Evolutionary conservation across 441 rosid genomes (phyloP).

Genomic region (Eruca vesicaria): DNA sequence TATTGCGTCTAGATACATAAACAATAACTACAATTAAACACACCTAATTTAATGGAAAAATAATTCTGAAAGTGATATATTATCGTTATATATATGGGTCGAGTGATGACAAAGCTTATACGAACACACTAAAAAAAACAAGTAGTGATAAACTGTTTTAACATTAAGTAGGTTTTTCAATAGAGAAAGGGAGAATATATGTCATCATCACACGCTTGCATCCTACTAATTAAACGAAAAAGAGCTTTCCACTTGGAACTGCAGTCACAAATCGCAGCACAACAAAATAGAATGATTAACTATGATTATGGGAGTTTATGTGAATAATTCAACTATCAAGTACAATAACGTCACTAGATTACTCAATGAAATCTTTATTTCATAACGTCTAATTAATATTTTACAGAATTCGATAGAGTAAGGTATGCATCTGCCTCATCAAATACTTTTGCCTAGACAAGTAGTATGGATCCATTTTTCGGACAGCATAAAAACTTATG

Average conservation of each 20-base stretch:
- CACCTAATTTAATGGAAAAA: slow-evolving; percentile 25
- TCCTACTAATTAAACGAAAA: background rate
- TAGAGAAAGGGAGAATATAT: slow-evolving; percentile 15
- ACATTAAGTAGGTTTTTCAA: background rate
- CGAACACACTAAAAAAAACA: slow-evolving; percentile 6
- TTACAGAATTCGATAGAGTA: background rate
- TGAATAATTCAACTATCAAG: slow-evolving; percentile 48
- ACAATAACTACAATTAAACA: background rate
- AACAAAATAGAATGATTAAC: slow-evolving; percentile 2
- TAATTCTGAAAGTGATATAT: slow-evolving; percentile 26
- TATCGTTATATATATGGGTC: slow-evolving; percentile 17
- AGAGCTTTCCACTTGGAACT: slow-evolving; percentile 21
- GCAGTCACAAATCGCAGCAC: slow-evolving; percentile 1
- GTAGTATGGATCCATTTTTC: too few relatives aligned
- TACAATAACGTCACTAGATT: too few relatives aligned
- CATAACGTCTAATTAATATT: background rate
- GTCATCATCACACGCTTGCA: slow-evolving; percentile 31
- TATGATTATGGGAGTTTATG: slow-evolving; percentile 45
- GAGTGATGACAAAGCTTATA: slow-evolving; percentile 14
- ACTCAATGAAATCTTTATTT: background rate
- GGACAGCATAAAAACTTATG: too few relatives aligned
- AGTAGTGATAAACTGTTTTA: background rate
- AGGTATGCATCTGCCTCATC: background rate
- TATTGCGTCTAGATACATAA: background rate
- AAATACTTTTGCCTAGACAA: background rate